Conservation (phyloP, 495 filamentous ascomycete genomes). For the Aspergillus ostianus region DNA sequence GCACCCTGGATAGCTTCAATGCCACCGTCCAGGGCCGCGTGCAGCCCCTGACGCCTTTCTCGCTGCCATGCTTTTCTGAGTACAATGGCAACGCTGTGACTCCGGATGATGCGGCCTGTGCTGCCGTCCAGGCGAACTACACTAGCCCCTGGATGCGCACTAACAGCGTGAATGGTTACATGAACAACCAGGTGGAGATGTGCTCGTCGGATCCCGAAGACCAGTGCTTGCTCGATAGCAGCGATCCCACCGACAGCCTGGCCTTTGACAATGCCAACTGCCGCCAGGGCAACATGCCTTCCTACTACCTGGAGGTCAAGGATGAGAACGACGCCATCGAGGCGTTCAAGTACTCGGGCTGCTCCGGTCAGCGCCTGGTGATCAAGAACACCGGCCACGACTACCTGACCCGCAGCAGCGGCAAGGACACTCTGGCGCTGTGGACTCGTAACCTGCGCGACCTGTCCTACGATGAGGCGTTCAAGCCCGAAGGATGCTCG, state of each 20-base stretch:
- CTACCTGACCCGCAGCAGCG: conserved; percentile 52
- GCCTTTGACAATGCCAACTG: conserved; percentile 15
- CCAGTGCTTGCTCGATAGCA: conserved; percentile 38
- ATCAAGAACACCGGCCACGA: conserved; percentile 61
- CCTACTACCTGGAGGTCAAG: conserved; percentile 18
- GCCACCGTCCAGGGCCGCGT: conserved; percentile 15
- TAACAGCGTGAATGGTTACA: conserved; percentile 30
- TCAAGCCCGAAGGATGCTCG: conserved; percentile 25
- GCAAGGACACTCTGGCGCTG: conserved; percentile 46
- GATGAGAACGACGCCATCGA: conserved; percentile 15
- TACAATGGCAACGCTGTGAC: conserved; percentile 30
- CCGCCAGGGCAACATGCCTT: conserved; percentile 22
- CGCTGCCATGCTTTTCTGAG: conserved; percentile 25
- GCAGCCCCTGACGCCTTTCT: conserved; percentile 13
- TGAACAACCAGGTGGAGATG: conserved; percentile 39
- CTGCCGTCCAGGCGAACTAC: conserved; percentile 31
- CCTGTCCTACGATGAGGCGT: conserved; percentile 23
- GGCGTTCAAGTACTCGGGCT: conserved; percentile 19
- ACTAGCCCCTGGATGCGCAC: conserved; percentile 27
- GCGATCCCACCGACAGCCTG: conserved; percentile 18
- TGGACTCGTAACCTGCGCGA: conserved; percentile 52
- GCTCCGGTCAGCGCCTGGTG: conserved; percentile 16
- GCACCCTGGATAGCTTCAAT: conserved; percentile 16
- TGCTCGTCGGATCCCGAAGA: conserved; percentile 34
- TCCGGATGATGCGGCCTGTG: conserved; percentile 27